phyloP scores from a whole-genome alignment of 1,284 basidiomycete genomes.

The Puccinia hordei region DNA sequence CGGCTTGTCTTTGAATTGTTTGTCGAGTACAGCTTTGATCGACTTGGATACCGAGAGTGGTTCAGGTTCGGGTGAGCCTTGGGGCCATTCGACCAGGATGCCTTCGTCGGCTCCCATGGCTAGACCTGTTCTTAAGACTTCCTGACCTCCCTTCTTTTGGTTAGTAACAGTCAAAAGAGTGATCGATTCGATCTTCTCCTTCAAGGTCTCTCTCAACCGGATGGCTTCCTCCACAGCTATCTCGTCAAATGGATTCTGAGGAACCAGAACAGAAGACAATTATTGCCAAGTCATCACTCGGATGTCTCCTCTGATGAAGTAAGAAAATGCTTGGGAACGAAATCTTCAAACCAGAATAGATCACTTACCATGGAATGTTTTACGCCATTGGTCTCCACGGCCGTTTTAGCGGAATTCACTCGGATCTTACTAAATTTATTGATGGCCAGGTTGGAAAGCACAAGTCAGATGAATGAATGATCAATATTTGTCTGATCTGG shows the following conservation, averaged over 20 bases:
- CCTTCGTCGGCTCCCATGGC: slow-evolving; percentile 96
- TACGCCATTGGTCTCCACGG: slow-evolving; percentile 83
- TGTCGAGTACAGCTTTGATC: slow-evolving; percentile 71
- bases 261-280: background rate
- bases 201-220: slow-evolving; percentile 78
- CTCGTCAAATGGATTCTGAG: slow-evolving; percentile 62
- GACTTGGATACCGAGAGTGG: slow-evolving; percentile 84
- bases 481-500: slow-evolving; percentile 15
- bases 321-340: slow-evolving; percentile 58
- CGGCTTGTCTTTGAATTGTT: slow-evolving; percentile 65
- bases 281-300: background rate
- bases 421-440: slow-evolving; percentile 76
- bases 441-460: background rate
- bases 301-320: background rate
- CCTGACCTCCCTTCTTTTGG: slow-evolving; percentile 71
- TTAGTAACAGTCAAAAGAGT: slow-evolving; percentile 91
- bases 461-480: background rate
- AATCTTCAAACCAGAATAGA: slow-evolving; percentile 78
- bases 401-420: slow-evolving; percentile 85
- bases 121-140: slow-evolving; percentile 90
- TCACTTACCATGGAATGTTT: slow-evolving; percentile 90
- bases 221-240: slow-evolving; percentile 94
- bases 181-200: slow-evolving; percentile 75
- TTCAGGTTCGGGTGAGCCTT: slow-evolving; percentile 70
- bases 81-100: slow-evolving; percentile 84